Base-by-base conservation (phyloP, 2,329 filamentous ascomycete genomes). In the Ambrosiella xylebori region DNA sequence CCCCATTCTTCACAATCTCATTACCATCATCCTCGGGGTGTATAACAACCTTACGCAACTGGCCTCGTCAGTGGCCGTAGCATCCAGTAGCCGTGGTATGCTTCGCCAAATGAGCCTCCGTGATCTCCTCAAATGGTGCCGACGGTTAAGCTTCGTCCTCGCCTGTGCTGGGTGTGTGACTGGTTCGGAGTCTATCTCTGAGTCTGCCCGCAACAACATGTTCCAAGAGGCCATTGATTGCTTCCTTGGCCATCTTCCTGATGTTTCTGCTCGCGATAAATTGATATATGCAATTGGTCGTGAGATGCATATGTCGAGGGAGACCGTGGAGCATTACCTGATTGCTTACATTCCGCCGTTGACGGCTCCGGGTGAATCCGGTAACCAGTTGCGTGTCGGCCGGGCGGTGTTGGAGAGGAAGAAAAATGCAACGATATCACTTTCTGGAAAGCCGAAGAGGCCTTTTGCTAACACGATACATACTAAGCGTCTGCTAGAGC, bases 211-310 rank as follows among this genome's bases (percentile, higher is more conserved):
- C 63, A 85, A 96, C 65, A 82, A 85, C 64, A 95, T 97, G 69
- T 96, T 96, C 65, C 80, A 95, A 72, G 93, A 98, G 67, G 87
- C 89, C 0, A 77, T 93, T 56, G 93, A 98, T 69, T 94, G 90
- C 66, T 97, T 98, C 68, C 83, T 88, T 47, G 87, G 86, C 57
- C 88, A 85, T 66, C 74, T 93, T 51, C 84, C 85, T 8, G 84
- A 84, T 59, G 76, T 76, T 37, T 74, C 78, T 11, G 72, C 82
- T 37, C 80, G 82, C 54, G 71, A 73, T 52, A 70, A 74, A 3
- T 72, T 94, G 38, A 79, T 85, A 49, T 74, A 76, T 53, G 79
- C 78, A 50, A 88, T 97, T 61, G 90, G 90, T 0, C 82, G 94
- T 69, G 85, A 89, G 64, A 84, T 98, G 71, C 87, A 90, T 59